Conservation (phyloP, 2,329 filamentous ascomycete genomes). For the Alternaria longipes region DNA sequence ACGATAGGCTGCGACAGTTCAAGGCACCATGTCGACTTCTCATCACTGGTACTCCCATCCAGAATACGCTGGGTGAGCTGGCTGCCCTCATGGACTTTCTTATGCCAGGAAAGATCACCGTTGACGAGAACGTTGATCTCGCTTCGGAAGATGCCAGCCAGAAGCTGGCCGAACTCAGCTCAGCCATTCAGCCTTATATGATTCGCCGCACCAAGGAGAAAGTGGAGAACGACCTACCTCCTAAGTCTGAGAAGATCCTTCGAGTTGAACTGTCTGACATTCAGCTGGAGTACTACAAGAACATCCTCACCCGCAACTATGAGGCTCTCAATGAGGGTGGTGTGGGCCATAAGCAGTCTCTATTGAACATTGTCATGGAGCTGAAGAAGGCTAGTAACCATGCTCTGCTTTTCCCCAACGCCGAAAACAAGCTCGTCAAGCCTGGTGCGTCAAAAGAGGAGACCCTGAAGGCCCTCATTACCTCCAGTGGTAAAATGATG, state of each 20-base stretch:
- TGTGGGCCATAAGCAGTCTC: constrained; percentile 89
- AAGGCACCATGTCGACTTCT: constrained; percentile 87
- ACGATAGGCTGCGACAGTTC: constrained; percentile 84
- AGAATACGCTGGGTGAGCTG: constrained; percentile 94
- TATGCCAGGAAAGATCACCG: constrained; percentile 90
- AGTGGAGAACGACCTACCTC: constrained; percentile 93
- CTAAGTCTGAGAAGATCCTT: constrained; percentile 99
- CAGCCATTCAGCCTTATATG: constrained; percentile 91
- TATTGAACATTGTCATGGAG: constrained; percentile 99
- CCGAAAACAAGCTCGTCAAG: constrained; percentile 86
- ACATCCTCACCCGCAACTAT: constrained; percentile 96
- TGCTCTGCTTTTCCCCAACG: constrained; percentile 95
- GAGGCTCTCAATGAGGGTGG: constrained; percentile 89
- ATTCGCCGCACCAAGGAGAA: constrained; percentile 95
- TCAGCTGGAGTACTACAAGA: constrained; percentile 98
- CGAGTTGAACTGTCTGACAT: constrained; percentile 96
- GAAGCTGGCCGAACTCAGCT: constrained; percentile 86
- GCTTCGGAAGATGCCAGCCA: constrained; percentile 80
- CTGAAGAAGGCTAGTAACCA: constrained; percentile 99
- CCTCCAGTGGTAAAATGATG: constrained; percentile 99
- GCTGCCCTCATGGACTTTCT: constrained; percentile 94
- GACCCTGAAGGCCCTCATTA: constrained; percentile 89
- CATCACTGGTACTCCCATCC: constrained; percentile 96
- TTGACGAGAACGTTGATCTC: constrained; percentile 92
- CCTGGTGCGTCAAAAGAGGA: constrained; percentile 87